Base-by-base conservation (phyloP, 164 flowering plant species). In the Stephania japonica region DNA sequence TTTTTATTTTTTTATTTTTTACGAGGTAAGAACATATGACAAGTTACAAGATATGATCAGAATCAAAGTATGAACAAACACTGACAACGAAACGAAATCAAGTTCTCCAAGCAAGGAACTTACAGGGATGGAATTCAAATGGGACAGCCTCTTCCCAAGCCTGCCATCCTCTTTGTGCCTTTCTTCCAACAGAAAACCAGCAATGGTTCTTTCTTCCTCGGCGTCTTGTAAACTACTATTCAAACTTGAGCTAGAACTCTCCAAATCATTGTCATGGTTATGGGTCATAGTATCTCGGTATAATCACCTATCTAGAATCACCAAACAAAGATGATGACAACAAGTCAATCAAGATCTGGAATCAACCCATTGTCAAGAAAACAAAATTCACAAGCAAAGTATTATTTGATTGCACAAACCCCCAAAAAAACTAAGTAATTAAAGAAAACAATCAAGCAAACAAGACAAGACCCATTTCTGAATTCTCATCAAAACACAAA, bases 61-160 rank as follows among this genome's bases (percentile, higher is more conserved):
- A 56, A 56, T 56, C 21, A 19, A 7, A 6, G 7, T 19, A 59
- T 59, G 64, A 19, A n/a, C n/a, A n/a, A n/a, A n/a, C n/a, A n/a
- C n/a, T 7, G 7, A n/a, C 9, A 59, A 19, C 7, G 23, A 59
- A 10, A 59, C 1, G 64, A 59, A n/a, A 25, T 32, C 18, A 70
- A 9, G 65, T 64, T 25, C 49, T 11, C 32, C 41, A 64, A 64
- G 67, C 26, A 23, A 64, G 67, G 73, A 21, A 53, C 80, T 79
- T 79, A 81, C 84, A 18, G 84, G 81, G 32, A 81, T 79, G 32
- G 84, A 81, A 75, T 79, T 80, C 79, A 81, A 77, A 77, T 81
- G 84, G 53, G 84, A 79, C 0, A 81, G 76, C 27, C 76, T 67
- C 69, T 78, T 81, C 49, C 84, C 84, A 41, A 81, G 81, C 65